These are phyloP conservation scores for Monascus ruber DNA, from an alignment of 2,329 filamentous ascomycete species.

Conservation along the genomic window DNA sequence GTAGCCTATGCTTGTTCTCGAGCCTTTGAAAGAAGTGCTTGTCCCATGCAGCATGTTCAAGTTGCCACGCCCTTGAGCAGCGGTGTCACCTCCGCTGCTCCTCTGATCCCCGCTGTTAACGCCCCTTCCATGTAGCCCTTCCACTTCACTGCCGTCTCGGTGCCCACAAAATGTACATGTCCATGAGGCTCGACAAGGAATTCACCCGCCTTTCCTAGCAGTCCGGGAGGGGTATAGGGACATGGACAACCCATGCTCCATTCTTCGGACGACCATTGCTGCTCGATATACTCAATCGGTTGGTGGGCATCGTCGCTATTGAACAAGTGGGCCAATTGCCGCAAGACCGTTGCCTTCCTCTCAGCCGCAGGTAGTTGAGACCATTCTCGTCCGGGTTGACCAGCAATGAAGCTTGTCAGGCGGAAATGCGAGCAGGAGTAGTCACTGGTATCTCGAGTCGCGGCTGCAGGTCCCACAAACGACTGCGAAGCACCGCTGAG, in stretches of 20 bases:
- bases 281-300: not conserved
- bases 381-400: constrained; percentile 26
- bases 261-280: constrained; percentile 8
- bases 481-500: constrained; percentile 38
- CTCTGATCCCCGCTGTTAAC: constrained; percentile 38
- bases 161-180: constrained; percentile 44
- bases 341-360: constrained; percentile 3
- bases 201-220: constrained; percentile 22
- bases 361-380: constrained; percentile 2
- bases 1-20: no score
- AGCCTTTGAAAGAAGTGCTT: no score
- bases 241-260: constrained; percentile 33
- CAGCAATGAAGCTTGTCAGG: constrained; percentile 33
- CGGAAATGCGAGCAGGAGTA: constrained; percentile 12
- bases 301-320: not conserved
- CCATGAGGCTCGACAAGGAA: constrained; percentile 25
- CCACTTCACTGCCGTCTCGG: constrained; percentile 43
- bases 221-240: constrained; percentile 26
- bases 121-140: constrained; percentile 51
- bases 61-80: not conserved
- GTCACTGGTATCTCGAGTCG: constrained; percentile 36
- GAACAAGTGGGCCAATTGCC: constrained; percentile 8
- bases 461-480: constrained; percentile 35
- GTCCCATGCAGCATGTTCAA: no score
- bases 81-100: constrained; percentile 35